phyloP scores from a whole-genome alignment of 2,329 filamentous ascomycete genomes.

The Claviceps africana region DNA sequence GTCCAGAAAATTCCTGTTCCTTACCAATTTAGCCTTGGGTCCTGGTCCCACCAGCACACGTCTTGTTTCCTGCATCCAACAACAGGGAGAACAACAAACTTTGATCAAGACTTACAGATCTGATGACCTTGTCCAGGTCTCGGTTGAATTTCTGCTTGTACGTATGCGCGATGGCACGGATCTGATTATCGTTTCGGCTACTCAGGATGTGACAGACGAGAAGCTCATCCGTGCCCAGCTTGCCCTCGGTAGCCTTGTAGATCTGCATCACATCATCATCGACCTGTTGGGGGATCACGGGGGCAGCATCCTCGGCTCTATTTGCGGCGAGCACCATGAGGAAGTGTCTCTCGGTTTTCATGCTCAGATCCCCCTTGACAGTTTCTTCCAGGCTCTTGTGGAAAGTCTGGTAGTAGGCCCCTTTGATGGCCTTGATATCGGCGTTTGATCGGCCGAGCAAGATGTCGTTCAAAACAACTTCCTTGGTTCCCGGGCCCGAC shows the following conservation, averaged over 20 bases:
- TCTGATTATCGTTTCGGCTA: slow-evolving; percentile 63
- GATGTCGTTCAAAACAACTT: slow-evolving; percentile 72
- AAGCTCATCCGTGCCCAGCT: slow-evolving; percentile 58
- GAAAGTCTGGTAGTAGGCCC: slow-evolving; percentile 56
- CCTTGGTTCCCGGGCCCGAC: slow-evolving; percentile 72
- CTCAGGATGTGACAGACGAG: slow-evolving; percentile 68
- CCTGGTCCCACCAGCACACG: too few relatives aligned
- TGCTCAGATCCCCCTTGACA: slow-evolving; percentile 65
- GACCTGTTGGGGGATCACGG: slow-evolving; percentile 57
- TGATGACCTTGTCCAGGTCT: slow-evolving; percentile 58
- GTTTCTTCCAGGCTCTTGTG: slow-evolving; percentile 53
- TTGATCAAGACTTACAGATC: slow-evolving; percentile 35
- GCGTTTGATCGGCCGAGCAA: slow-evolving; percentile 74
- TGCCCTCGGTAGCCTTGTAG: slow-evolving; percentile 63
- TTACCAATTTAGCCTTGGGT: neutral
- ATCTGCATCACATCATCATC: slow-evolving; percentile 65
- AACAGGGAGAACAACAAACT: neutral
- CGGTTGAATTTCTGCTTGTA: slow-evolving; percentile 63
- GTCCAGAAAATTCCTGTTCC: slow-evolving; percentile 63
- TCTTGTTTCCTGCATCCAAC: neutral
- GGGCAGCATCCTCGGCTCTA: slow-evolving; percentile 63
- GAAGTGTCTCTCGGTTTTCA: slow-evolving; percentile 79
- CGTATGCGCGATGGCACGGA: slow-evolving; percentile 63
- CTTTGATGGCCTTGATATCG: slow-evolving; percentile 76
- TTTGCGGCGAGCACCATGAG: slow-evolving; percentile 62